phyloP scores from a whole-genome alignment of 441 rosid species.

The Croton setiger region DNA sequence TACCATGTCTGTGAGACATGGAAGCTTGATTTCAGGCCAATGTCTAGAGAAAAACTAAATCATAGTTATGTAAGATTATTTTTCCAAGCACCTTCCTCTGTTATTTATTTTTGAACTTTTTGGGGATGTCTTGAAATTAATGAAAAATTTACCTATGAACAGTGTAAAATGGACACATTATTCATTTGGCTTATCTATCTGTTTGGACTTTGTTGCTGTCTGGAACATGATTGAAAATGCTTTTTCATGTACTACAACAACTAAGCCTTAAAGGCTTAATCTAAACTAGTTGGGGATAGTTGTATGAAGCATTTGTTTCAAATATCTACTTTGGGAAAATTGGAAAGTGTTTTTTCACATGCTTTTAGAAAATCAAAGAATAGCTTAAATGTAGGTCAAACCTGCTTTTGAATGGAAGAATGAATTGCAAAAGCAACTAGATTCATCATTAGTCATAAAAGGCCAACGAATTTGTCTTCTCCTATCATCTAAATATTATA shows the following conservation, averaged over 20 bases:
- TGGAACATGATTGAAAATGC: too few species aligned
- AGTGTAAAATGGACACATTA: too few species aligned
- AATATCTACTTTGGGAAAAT: too few species aligned
- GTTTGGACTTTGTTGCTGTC: too few species aligned
- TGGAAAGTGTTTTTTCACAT: background rate
- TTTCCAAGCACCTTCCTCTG: background rate
- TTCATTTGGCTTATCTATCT: too few species aligned
- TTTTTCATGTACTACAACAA: too few species aligned
- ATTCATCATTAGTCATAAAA: background rate
- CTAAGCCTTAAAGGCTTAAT: too few species aligned
- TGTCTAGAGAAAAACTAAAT: constrained; percentile 20
- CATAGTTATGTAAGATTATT: constrained; percentile 9
- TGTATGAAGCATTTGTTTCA: too few species aligned
- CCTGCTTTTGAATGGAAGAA: background rate
- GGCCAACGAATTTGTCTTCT: background rate
- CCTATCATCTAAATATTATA: constrained; percentile 10
- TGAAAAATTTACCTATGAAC: too few species aligned
- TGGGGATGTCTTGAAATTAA: background rate
- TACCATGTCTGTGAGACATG: constrained; percentile 23
- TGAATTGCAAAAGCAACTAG: background rate
- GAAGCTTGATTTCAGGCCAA: constrained; percentile 20
- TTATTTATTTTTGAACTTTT: background rate
- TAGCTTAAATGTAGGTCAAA: background rate
- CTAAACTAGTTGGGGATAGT: too few species aligned
- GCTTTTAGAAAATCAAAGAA: background rate